Conservation (phyloP, 345 rosid species). For the Hevea brasiliensis region DNA sequence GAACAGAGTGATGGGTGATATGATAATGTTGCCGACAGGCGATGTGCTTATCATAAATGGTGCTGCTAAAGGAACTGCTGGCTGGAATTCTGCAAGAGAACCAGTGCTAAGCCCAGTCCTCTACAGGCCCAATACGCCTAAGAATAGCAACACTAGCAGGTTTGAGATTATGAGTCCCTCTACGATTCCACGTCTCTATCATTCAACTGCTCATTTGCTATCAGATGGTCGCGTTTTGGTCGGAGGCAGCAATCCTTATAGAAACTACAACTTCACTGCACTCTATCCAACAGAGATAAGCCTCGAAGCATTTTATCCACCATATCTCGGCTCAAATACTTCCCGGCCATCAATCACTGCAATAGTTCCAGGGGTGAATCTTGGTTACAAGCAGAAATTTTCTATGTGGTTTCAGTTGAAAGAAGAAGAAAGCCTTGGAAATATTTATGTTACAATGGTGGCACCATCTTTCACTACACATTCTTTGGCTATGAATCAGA, state of each 20-base stretch:
- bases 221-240: conserved; percentile 44
- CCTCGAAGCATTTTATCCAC: conserved; percentile 49
- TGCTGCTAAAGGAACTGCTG: conserved; percentile 28
- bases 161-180: conserved; percentile 28
- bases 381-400: conserved; percentile 27
- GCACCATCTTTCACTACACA: conserved; percentile 54
- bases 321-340: conserved; percentile 27
- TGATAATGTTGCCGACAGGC: conserved; percentile 33
- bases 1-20: conserved; percentile 36
- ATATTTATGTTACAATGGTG: conserved; percentile 42
- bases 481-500: conserved; percentile 48
- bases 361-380: conserved; percentile 14
- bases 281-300: conserved; percentile 41
- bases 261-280: conserved; percentile 30
- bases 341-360: conserved; percentile 13
- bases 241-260: conserved; percentile 50
- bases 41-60: conserved; percentile 36
- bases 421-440: not conserved
- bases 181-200: conserved; percentile 41
- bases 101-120: conserved; percentile 27
- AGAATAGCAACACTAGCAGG: conserved; percentile 1
- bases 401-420: conserved; percentile 22
- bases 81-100: conserved; percentile 27
- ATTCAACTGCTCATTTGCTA: conserved; percentile 39
- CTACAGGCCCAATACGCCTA: conserved; percentile 11